phyloP scores from a whole-genome alignment of 345 rosid genomes.

The Pistacia vera region DNA sequence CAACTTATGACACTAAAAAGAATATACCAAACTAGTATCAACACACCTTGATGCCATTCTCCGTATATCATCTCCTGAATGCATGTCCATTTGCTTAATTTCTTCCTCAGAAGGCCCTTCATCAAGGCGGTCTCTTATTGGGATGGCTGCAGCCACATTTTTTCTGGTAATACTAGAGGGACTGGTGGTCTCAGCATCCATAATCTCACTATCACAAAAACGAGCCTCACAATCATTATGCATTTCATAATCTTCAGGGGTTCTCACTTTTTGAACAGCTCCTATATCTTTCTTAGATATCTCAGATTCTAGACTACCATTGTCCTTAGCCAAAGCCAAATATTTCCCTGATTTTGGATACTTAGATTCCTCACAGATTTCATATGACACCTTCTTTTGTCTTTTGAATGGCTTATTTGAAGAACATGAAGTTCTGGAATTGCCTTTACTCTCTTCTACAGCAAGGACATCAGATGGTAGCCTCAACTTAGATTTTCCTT shows the following conservation, averaged over 20 bases:
- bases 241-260: conserved; percentile 19
- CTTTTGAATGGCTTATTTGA: conserved; percentile 27
- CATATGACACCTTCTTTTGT: conserved; percentile 24
- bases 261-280: conserved; percentile 11
- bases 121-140: conserved; percentile 14
- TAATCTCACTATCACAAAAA: conserved; percentile 19
- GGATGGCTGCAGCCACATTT: conserved; percentile 20
- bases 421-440: conserved; percentile 18
- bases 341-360: conserved; percentile 25
- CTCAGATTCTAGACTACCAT: conserved; percentile 27
- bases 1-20: conserved; percentile 16
- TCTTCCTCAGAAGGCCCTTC: conserved; percentile 32
- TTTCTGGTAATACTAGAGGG: conserved; percentile 18
- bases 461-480: conserved; percentile 17
- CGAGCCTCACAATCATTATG: conserved; percentile 12
- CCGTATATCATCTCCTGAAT: conserved; percentile 31
- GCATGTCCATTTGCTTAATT: conserved; percentile 27
- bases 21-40: conserved; percentile 19
- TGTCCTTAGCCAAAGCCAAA: conserved; percentile 19
- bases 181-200: conserved; percentile 26
- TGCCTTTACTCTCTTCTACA: conserved; percentile 16
- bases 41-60: conserved; percentile 54
- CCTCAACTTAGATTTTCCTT: conserved; percentile 18
- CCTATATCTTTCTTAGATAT: conserved; percentile 14
- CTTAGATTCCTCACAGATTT: conserved; percentile 24